Conservation (phyloP, 106 monocot species). For the Dactylorhiza incarnata region DNA sequence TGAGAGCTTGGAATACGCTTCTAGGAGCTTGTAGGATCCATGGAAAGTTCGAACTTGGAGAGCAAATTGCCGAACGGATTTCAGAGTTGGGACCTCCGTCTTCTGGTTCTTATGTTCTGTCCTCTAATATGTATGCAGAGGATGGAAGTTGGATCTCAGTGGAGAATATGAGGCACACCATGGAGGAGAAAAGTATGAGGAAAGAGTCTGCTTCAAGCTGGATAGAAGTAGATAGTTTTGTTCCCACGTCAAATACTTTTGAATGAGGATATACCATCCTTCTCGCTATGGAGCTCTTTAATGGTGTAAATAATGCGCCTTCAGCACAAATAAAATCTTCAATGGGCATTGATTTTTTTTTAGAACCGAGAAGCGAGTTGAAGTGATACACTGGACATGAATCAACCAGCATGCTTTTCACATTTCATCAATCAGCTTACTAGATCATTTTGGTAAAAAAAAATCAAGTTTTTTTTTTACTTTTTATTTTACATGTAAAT, state of each 20-base stretch:
- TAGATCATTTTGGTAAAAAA: not conserved
- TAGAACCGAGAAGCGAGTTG: no score
- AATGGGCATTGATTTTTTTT: not conserved
- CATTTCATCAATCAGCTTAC: not conserved
- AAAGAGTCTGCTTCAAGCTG: slow-evolving; percentile 49
- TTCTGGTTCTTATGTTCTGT: slow-evolving; percentile 34
- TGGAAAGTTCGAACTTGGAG: slow-evolving; percentile 35
- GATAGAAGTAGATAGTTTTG: slow-evolving; percentile 31
- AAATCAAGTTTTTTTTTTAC: not conserved
- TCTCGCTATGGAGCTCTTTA: slow-evolving; percentile 3
- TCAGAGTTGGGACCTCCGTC: slow-evolving; percentile 25
- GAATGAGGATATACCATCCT: slow-evolving; percentile 17
- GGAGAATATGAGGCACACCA: slow-evolving; percentile 33
- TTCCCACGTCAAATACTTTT: slow-evolving; percentile 27
- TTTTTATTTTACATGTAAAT: not conserved
- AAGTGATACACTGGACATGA: not conserved
- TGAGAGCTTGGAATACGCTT: slow-evolving; percentile 42
- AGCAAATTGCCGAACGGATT: slow-evolving; percentile 27
- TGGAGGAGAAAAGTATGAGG: slow-evolving; percentile 36
- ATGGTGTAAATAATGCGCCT: not conserved
- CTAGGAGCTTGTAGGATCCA: slow-evolving; percentile 55
- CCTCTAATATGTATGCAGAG: slow-evolving; percentile 46
- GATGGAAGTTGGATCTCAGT: slow-evolving; percentile 36
- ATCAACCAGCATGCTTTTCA: not conserved
- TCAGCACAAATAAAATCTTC: not conserved